Base-by-base conservation (phyloP, 179 eudicot species). In the Beta lomatogona region DNA sequence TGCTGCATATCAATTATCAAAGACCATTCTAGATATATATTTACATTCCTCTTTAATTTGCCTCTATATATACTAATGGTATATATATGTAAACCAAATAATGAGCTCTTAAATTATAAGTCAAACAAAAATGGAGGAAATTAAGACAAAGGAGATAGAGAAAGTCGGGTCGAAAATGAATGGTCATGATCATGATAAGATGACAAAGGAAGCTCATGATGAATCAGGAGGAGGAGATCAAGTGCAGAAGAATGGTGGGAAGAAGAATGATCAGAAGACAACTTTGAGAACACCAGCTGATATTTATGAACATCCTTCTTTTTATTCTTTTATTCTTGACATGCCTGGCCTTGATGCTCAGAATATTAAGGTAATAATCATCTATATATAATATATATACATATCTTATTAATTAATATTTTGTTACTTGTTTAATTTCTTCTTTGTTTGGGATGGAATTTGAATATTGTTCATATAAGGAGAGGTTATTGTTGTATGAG, bases 261-360 rank as follows among this genome's bases (percentile, higher is more conserved):
- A 60, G 77, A 82, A 55, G 70, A 79, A 75, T 59, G 81, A 82
- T 41, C 81, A 81, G 63, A 85, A 85, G 71, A 85, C 87, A 70
- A 82, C 63, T 59, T 76, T 87, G 78, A 85, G 89, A 60, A 87
- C 86, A 71, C 89, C 89, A 52, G 87, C 88, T 75, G 89, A 87
- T 82, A 77, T 87, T 21, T 87, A 73, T 73, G 89, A 87, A 14
- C 73, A 87, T 59, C 85, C 87, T 58, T 77, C 83, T 75, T 87
- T 75, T 55, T 85, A 87, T 54, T 80, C 87, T 69, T 85, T 87
- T 66, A 54, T 87, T 77, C 81, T 83, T 71, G 89, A 87, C 73
- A 87, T 87, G 89, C 89, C 89, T 77, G 89, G 87, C 64, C 82
- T 87, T 80, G 86, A 87, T 75, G 82, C 87, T 79, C 86, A 53